Conservation (phyloP, 176 grass and related monocot species). For the Paspalum notatum region DNA sequence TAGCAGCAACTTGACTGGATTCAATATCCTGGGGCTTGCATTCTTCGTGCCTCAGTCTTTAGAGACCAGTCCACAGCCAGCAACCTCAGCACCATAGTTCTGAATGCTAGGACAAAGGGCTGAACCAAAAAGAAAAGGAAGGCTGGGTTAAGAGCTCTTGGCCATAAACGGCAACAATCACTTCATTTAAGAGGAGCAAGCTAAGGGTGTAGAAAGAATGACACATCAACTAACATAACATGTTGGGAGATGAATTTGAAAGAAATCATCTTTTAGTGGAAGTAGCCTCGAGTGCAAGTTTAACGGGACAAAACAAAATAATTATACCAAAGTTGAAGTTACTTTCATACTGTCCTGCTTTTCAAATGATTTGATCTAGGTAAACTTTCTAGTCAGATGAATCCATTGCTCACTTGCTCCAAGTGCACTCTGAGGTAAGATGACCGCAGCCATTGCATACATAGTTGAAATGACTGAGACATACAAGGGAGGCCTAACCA, state of each 20-base stretch:
- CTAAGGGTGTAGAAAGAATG: background rate
- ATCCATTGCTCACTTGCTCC: slow-evolving; percentile 18
- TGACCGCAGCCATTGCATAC: slow-evolving; percentile 17
- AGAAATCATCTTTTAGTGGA: background rate
- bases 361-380: background rate
- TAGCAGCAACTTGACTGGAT: slow-evolving; percentile 41
- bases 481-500: slow-evolving; percentile 18
- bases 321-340: background rate
- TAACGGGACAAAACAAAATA: background rate
- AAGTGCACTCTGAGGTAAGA: slow-evolving; percentile 41
- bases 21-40: slow-evolving; percentile 37
- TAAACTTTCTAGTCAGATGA: background rate
- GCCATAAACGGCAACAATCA: background rate
- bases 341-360: slow-evolving; percentile 25
- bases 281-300: background rate
- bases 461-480: slow-evolving; percentile 33
- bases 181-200: slow-evolving; percentile 3
- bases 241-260: background rate
- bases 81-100: background rate
- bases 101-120: slow-evolving; percentile 18
- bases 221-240: slow-evolving; percentile 9
- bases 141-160: background rate
- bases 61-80: background rate
- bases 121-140: background rate
- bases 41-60: slow-evolving; percentile 22